These are phyloP conservation scores for Cairneyella variabilis DNA, from an alignment of 495 filamentous ascomycete genomes.

Conservation along the genomic window DNA sequence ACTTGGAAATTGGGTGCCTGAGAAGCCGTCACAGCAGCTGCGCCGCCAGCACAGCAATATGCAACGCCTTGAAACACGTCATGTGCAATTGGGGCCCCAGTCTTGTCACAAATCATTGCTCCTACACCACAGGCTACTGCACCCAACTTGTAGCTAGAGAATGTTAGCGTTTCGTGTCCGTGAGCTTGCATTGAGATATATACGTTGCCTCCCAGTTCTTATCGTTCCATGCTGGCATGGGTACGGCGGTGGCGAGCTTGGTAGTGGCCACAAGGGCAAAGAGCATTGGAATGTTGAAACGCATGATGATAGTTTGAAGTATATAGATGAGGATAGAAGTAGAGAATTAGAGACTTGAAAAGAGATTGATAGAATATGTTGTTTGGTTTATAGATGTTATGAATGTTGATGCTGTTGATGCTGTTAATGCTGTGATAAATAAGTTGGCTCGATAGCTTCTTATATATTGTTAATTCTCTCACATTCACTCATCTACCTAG, in stretches of 20 bases:
- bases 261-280: constrained; percentile 4
- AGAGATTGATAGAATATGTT: not conserved
- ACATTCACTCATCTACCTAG: not conserved
- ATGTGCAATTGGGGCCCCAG: not conserved
- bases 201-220: constrained; percentile 1
- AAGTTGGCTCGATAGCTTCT: not conserved
- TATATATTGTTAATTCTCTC: not conserved
- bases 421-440: not conserved
- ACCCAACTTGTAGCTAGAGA: not conserved
- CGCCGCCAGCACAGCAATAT: not conserved
- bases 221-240: not conserved
- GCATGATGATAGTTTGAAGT: not conserved
- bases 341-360: not conserved
- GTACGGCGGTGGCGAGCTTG: not conserved
- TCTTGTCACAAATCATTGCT: not conserved
- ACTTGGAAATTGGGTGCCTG: not conserved
- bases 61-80: not conserved
- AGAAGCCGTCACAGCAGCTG: not conserved
- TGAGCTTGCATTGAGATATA: not conserved
- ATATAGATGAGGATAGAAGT: not conserved
- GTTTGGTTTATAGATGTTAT: not conserved
- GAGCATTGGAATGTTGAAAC: constrained; percentile 4
- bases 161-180: not conserved
- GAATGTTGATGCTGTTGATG: not conserved
- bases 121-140: not conserved